Evolutionary conservation across 1,284 basidiomycete species (phyloP).

Genomic region (Caloboletus firmus): DNA sequence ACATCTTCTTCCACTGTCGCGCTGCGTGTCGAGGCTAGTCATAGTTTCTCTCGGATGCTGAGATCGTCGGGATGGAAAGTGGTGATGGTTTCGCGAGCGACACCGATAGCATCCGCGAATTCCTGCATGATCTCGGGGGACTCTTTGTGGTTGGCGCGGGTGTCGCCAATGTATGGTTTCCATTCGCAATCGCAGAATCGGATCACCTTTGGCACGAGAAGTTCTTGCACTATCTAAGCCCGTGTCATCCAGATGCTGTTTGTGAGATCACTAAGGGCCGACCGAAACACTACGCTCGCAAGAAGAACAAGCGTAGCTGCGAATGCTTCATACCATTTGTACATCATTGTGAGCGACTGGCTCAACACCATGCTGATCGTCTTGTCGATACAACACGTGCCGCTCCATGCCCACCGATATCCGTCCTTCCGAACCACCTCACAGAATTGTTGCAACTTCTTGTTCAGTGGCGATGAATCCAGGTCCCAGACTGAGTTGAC

Average conservation of each 20-base stretch:
- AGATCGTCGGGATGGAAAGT: background rate
- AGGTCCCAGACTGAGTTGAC: conserved; percentile 13
- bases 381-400: background rate
- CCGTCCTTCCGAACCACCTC: conserved; percentile 2
- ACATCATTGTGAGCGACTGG: background rate
- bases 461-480: conserved; percentile 1
- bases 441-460: conserved; percentile 17
- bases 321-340: background rate
- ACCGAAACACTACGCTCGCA: background rate
- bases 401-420: conserved; percentile 16
- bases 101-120: background rate
- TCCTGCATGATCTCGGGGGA: background rate
- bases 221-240: conserved; percentile 18
- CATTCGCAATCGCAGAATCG: conserved; percentile 1
- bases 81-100: background rate
- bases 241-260: background rate
- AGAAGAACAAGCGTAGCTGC: background rate
- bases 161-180: conserved; percentile 14
- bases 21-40: background rate
- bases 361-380: background rate
- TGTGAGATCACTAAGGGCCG: background rate
- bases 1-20: background rate
- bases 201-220: conserved; percentile 11
- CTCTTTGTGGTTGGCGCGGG: background rate
- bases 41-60: background rate